Conservation (phyloP, 805 yeast species). For the Yarrowia divulgata region DNA sequence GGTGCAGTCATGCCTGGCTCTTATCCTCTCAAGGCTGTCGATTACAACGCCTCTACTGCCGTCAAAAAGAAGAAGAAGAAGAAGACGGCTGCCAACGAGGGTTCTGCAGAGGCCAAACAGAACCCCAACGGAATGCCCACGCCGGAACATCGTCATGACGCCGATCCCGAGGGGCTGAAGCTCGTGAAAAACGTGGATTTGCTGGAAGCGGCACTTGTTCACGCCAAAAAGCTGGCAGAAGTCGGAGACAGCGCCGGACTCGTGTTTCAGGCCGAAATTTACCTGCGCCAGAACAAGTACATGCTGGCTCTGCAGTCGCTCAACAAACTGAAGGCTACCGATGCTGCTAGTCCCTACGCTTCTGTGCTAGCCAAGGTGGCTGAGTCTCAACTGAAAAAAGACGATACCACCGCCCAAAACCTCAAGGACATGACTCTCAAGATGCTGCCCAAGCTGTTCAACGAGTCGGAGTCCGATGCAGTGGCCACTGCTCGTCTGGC, state of each 20-base stretch:
- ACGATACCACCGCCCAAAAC: constrained; percentile 55
- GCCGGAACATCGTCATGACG: constrained; percentile 54
- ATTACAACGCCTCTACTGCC: constrained; percentile 54
- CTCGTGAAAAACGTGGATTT: constrained; percentile 46
- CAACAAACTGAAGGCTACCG: constrained; percentile 53
- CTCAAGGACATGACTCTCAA: constrained; percentile 48
- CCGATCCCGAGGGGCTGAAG: constrained; percentile 54
- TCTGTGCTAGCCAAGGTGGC: constrained; percentile 50
- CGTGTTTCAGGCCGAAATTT: constrained; percentile 47
- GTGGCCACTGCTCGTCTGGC: constrained; percentile 28
- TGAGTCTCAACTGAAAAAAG: constrained; percentile 51
- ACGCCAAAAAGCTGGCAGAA: constrained; percentile 57
- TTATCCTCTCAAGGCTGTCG: constrained; percentile 50
- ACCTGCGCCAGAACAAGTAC: constrained; percentile 57
- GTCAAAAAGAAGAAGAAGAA: constrained; percentile 55
- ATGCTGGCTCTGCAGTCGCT: constrained; percentile 61
- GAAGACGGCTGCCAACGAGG: constrained; percentile 41
- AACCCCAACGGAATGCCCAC: constrained; percentile 53
- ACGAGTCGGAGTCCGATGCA: background rate
- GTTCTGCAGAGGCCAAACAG: constrained; percentile 55
- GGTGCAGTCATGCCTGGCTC: constrained; percentile 38
- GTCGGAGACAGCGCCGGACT: background rate
- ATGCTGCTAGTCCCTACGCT: constrained; percentile 51
- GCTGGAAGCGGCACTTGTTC: constrained; percentile 46
- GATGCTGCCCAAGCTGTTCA: constrained; percentile 41